Evolutionary conservation across 2,329 filamentous ascomycete genomes (phyloP), one percentile per base, ranked within the genome.

Genomic region (Raffaelea ambrosiae): DNA sequence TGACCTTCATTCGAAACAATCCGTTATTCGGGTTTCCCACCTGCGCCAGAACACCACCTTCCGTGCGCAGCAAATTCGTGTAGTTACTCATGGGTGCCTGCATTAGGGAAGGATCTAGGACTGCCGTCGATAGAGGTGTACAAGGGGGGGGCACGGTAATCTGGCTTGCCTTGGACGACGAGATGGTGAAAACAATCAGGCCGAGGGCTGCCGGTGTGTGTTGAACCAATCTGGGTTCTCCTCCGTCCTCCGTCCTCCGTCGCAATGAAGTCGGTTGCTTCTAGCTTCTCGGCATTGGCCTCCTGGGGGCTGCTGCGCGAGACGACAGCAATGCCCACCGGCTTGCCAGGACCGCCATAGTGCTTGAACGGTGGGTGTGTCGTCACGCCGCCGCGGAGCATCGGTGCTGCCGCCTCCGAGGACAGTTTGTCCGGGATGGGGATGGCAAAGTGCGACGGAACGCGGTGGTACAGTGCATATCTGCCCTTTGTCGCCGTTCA

Each of bases 131-230:
- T n/a, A n/a, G n/a, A n/a, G n/a, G n/a, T n/a, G n/a, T n/a, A n/a
- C n/a, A n/a, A n/a, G n/a, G n/a, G n/a, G n/a, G n/a, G n/a, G n/a
- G n/a, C n/a, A n/a, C n/a, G n/a, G n/a, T n/a, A n/a, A n/a, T n/a
- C n/a, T n/a, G n/a, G n/a, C n/a, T n/a, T n/a, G n/a, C n/a, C n/a
- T n/a, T n/a, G n/a, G n/a, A n/a, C n/a, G n/a, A n/a, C n/a, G 72
- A 77, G 22, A 81, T 75, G 2, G 79, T 83, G 55, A 66, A 47
- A 52, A 84, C 59, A 54, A 84, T 79, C 10, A 84, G 59, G 57
- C 83, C 80, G 44, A 83, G 66, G 23, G 67, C 53, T 5, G 13
- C 35, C 7, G 26, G 26, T 13, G 26, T 29, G 26, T 13, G 26
- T 7, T 29, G 26, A 13, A 7, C 26, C 26, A 29, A 13, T 29